Evolutionary conservation across 2,329 filamentous ascomycete genomes (phyloP).

Genomic region (Pseudohalonectria lignicola): DNA sequence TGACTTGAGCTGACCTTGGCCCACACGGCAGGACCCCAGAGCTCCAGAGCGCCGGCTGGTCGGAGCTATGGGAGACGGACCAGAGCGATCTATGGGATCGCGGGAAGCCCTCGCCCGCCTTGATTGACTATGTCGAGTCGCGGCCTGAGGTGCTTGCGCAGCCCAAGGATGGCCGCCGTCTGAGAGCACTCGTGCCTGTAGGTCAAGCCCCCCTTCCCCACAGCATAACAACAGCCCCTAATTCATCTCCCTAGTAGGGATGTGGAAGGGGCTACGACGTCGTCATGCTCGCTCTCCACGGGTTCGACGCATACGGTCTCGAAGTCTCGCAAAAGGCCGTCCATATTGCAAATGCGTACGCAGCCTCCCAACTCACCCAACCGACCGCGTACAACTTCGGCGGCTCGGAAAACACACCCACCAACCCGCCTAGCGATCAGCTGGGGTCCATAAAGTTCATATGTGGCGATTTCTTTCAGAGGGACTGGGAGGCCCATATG

Average conservation of each 20-base stretch:
- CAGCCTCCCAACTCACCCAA: slow-evolving; percentile 2
- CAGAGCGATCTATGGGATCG: slow-evolving; percentile 1
- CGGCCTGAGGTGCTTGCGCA: background rate
- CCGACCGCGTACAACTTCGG: slow-evolving; percentile 5
- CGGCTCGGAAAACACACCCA: background rate
- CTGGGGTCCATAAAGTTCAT: slow-evolving; percentile 29
- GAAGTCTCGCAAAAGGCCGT: slow-evolving; percentile 32
- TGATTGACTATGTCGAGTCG: slow-evolving; percentile 1
- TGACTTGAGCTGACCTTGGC: background rate
- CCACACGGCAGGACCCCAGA: background rate
- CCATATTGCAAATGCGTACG: slow-evolving; percentile 9
- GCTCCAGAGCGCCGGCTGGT: background rate
- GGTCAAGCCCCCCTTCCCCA: background rate
- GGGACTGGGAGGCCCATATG: slow-evolving; percentile 15
- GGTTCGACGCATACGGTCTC: slow-evolving; percentile 50
- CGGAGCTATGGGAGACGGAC: slow-evolving; percentile 1
- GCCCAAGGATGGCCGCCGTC: background rate
- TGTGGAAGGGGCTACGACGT: slow-evolving; percentile 57
- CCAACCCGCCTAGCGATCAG: background rate
- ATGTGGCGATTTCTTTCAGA: slow-evolving; percentile 38
- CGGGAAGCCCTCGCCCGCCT: slow-evolving; percentile 1
- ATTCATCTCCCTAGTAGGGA: slow-evolving; percentile 19
- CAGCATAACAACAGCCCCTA: background rate
- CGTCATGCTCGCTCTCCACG: slow-evolving; percentile 46
- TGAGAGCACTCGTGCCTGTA: slow-evolving; percentile 1